A percentile compares a stretch with the other conserved stretches of the same genome.
phyloP scores from a whole-genome alignment of 192 early-diverging fungal genomes.

The Linnemannia hyalina region DNA sequence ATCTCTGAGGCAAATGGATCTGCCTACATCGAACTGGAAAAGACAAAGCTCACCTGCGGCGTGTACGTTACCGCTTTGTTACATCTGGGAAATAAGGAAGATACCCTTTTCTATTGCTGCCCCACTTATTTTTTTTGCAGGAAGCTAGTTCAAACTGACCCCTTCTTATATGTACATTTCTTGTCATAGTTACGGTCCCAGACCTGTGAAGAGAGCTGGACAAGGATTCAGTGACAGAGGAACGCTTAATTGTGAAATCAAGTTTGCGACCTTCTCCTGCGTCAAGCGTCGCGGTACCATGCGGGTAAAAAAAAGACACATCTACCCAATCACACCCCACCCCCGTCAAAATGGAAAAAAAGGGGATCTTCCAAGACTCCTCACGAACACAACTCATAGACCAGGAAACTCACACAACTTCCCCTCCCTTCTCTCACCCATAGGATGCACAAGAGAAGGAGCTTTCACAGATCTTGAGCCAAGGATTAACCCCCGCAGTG shows the following conservation, averaged over 20 bases:
- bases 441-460: constrained; percentile 78
- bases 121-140: background rate
- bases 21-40: constrained; percentile 78
- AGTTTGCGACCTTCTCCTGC: constrained; percentile 81
- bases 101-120: background rate
- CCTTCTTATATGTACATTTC: background rate
- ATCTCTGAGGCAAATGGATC: constrained; percentile 82
- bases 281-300: constrained; percentile 66
- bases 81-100: background rate
- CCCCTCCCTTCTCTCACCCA: background rate
- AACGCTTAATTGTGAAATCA: constrained; percentile 78
- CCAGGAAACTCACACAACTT: background rate
- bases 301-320: constrained; percentile 25
- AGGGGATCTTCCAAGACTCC: too few species aligned
- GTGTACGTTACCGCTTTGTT: constrained; percentile 68
- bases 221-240: constrained; percentile 68
- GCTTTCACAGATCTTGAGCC: constrained; percentile 67
- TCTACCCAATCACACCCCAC: too few species aligned
- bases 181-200: constrained; percentile 74
- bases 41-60: constrained; percentile 81
- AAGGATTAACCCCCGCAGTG: constrained; percentile 79
- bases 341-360: too few species aligned
- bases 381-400: background rate
- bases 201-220: constrained; percentile 64
- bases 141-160: background rate